phyloP scores from a whole-genome alignment of 2,329 filamentous ascomycete species.

The Colletotrichum tanaceti region DNA sequence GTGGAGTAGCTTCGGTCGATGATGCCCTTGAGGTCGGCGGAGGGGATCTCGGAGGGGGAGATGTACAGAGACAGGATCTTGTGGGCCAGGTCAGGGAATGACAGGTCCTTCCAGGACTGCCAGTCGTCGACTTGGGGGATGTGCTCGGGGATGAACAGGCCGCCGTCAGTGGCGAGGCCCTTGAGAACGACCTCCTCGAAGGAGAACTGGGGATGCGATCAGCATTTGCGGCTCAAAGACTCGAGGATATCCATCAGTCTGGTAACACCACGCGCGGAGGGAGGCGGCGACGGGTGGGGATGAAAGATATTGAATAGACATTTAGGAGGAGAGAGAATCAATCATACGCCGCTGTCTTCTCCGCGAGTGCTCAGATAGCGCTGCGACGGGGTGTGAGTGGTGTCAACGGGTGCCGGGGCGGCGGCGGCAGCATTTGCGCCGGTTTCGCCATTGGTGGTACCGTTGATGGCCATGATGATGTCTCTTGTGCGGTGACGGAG shows the following conservation, averaged over 20 bases:
- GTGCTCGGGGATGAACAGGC: conserved; percentile 88
- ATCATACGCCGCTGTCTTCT: conserved; percentile 60
- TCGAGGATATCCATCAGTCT: conserved; percentile 1
- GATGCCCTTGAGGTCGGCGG: conserved; percentile 82
- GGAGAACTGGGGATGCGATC: conserved; percentile 69
- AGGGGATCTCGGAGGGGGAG: conserved; percentile 82
- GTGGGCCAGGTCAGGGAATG: conserved; percentile 84
- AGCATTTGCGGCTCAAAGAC: conserved; percentile 14
- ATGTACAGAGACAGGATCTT: conserved; percentile 91
- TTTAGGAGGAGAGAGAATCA: conserved; percentile 32
- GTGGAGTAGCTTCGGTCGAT: conserved; percentile 88
- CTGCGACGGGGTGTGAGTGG: conserved; percentile 59
- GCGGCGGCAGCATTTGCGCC: conserved; percentile 40
- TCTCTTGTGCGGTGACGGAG: conserved; percentile 4
- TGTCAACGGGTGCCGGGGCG: conserved; percentile 43
- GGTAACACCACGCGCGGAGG: neutral
- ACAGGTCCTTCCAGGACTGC: conserved; percentile 81
- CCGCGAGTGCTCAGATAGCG: conserved; percentile 64
- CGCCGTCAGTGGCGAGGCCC: conserved; percentile 86
- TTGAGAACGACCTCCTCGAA: conserved; percentile 94
- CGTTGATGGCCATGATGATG: conserved; percentile 57
- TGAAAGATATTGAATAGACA: neutral
- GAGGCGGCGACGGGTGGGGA: neutral
- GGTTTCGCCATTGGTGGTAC: conserved; percentile 48
- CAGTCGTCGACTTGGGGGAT: conserved; percentile 75